A percentile compares a stretch with the other conserved stretches of the same genome.
Evolutionary conservation across 2,329 filamentous ascomycete genomes (phyloP).

Genomic region (Chaetomium sp.): DNA sequence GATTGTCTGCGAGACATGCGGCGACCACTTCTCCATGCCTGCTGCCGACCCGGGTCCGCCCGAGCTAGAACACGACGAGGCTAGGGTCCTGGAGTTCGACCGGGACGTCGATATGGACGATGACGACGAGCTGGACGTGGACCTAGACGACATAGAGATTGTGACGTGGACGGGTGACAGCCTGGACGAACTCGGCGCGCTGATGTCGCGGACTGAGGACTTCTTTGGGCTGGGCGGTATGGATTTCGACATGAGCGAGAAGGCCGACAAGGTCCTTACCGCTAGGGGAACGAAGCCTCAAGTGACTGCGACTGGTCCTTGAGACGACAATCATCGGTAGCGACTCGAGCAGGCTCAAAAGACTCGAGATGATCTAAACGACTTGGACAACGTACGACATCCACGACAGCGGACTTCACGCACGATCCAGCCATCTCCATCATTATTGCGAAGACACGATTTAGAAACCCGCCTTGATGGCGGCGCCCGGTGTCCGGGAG

Average conservation of each 20-base stretch:
- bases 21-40: conserved; percentile 31
- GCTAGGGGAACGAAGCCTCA: neutral
- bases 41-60: conserved; percentile 26
- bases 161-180: conserved; percentile 20
- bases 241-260: conserved; percentile 23
- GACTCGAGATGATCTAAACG: neutral
- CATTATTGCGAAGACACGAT: neutral
- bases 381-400: conserved; percentile 2
- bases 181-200: conserved; percentile 20
- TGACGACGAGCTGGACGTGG: conserved; percentile 14
- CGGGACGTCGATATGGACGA: conserved; percentile 4
- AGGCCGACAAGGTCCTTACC: conserved; percentile 18
- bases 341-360: neutral
- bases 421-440: conserved; percentile 1
- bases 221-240: conserved; percentile 25
- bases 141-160: conserved; percentile 28
- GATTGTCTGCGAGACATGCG: conserved; percentile 46
- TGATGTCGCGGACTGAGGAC: conserved; percentile 38
- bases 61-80: conserved; percentile 26
- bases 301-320: neutral
- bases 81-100: conserved; percentile 21
- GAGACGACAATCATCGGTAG: neutral
- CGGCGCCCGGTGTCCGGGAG: neutral
- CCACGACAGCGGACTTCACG: conserved; percentile 5
- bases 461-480: neutral